Conservation (phyloP, 257 asterid species). For the Nicotiana benthamiana region DNA sequence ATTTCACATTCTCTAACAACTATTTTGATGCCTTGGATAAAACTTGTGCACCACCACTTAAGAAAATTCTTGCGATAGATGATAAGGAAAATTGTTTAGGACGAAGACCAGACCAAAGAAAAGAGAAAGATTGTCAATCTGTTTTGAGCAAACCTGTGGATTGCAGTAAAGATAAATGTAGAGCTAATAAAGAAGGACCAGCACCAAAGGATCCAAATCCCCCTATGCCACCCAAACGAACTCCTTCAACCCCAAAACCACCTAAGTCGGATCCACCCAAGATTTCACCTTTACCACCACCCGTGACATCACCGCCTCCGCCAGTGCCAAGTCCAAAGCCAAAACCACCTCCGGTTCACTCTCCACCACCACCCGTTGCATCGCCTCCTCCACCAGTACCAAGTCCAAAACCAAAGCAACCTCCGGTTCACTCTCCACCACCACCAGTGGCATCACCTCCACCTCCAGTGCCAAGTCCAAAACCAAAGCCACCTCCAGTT, state of each 20-base stretch:
- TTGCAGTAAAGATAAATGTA: conserved; percentile 37
- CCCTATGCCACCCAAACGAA: not conserved
- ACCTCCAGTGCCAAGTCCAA: not conserved
- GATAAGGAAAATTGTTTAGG: conserved; percentile 41
- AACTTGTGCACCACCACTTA: conserved; percentile 23
- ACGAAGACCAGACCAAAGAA: conserved; percentile 27
- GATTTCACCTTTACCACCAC: too few relatives aligned
- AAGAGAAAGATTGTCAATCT: conserved; percentile 24
- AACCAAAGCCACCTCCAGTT: not conserved
- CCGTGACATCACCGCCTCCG: not conserved
- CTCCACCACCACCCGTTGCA: not conserved
- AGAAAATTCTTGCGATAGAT: conserved; percentile 18
- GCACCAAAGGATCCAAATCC: not conserved
- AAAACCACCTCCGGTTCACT: not conserved
- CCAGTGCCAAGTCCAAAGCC: not conserved
- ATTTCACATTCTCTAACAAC: conserved; percentile 35
- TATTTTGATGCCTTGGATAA: conserved; percentile 44
- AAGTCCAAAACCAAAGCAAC: not conserved
- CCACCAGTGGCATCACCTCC: not conserved
- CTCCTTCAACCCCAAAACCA: not conserved
- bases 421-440: not conserved
- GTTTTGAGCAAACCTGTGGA: conserved; percentile 34
- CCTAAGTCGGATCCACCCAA: conserved; percentile 1
- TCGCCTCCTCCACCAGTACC: not conserved
- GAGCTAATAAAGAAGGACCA: conserved; percentile 17